These are phyloP conservation scores for Mayamaea pseudoterrestris DNA, from an alignment of 108 stramenopile genomes.

Conservation along the genomic window DNA sequence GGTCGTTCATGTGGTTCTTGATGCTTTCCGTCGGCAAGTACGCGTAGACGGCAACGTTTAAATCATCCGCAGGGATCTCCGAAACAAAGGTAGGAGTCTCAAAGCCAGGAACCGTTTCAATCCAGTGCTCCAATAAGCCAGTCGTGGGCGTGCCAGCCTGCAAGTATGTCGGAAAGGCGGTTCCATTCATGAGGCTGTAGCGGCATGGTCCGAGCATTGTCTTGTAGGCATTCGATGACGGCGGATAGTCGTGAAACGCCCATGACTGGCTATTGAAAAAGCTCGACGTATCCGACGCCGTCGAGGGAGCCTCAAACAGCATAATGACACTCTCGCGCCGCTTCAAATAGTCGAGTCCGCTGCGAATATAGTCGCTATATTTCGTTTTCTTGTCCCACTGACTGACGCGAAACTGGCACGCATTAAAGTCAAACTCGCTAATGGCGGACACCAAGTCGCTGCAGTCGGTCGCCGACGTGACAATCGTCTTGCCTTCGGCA, in stretches of 20 bases:
- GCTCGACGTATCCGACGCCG: constrained; percentile 6
- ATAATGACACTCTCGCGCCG: constrained; percentile 11
- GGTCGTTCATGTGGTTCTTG: constrained; percentile 28
- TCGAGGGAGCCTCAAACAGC: constrained; percentile 22
- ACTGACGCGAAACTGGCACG: no score
- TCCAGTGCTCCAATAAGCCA: constrained; percentile 21
- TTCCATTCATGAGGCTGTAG: constrained; percentile 16
- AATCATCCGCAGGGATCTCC: no score
- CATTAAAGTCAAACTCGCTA: no score
- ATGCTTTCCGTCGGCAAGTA: constrained; percentile 19
- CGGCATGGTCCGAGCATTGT: constrained; percentile 17
- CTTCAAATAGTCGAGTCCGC: constrained; percentile 13
- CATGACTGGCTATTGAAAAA: constrained; percentile 13
- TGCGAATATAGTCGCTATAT: constrained; percentile 20
- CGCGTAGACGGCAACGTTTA: no score
- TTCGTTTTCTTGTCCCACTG: constrained; percentile 12
- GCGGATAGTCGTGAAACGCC: constrained; percentile 23
- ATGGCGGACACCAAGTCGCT: no score
- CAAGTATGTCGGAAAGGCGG: constrained; percentile 11
- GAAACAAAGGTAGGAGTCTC: constrained; percentile 7
- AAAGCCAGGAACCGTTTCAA: constrained; percentile 5
- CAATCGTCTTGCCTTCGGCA: no score
- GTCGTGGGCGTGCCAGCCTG: constrained; percentile 8
- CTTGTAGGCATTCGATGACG: constrained; percentile 8
- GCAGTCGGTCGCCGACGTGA: no score